phyloP scores from a whole-genome alignment of 768 basidiomycete genomes.

The Hemileccinum impolitum region DNA sequence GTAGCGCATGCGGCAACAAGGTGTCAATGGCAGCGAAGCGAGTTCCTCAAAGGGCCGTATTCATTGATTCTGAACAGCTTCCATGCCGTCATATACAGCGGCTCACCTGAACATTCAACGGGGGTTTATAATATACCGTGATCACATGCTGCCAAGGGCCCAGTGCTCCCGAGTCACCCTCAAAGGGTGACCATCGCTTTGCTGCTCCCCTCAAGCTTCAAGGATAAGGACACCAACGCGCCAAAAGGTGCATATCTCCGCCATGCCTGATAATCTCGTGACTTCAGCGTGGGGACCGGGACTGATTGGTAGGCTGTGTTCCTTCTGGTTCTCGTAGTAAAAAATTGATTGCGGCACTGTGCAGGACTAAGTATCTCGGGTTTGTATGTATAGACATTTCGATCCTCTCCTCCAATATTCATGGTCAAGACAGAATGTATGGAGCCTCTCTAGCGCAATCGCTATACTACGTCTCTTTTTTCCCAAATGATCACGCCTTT shows the following conservation, averaged over 20 bases:
- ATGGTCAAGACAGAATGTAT: conserved; percentile 9
- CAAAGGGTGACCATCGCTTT: too few relatives aligned
- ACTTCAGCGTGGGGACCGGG: conserved; percentile 10
- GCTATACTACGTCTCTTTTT: background rate
- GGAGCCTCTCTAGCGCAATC: conserved; percentile 7
- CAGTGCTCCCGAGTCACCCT: too few relatives aligned
- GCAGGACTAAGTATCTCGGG: background rate
- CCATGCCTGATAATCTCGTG: conserved; percentile 6
- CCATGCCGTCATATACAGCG: too few relatives aligned
- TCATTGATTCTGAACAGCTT: too few relatives aligned
- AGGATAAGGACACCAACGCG: too few relatives aligned
- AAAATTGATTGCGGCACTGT: background rate
- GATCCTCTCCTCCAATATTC: background rate
- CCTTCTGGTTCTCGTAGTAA: background rate
- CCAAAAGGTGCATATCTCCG: too few relatives aligned
- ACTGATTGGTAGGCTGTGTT: conserved; percentile 6
- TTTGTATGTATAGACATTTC: background rate
- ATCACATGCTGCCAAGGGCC: too few relatives aligned
- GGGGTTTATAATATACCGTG: too few relatives aligned
- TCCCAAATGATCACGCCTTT: conserved; percentile 1
- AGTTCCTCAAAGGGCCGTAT: too few relatives aligned
- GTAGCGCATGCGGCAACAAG: too few relatives aligned
- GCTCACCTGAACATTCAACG: too few relatives aligned
- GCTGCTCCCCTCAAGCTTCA: background rate
- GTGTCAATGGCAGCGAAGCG: too few relatives aligned